These are phyloP conservation scores for Pichia eremophila DNA, from an alignment of 805 yeast genomes.

Conservation along the genomic window DNA sequence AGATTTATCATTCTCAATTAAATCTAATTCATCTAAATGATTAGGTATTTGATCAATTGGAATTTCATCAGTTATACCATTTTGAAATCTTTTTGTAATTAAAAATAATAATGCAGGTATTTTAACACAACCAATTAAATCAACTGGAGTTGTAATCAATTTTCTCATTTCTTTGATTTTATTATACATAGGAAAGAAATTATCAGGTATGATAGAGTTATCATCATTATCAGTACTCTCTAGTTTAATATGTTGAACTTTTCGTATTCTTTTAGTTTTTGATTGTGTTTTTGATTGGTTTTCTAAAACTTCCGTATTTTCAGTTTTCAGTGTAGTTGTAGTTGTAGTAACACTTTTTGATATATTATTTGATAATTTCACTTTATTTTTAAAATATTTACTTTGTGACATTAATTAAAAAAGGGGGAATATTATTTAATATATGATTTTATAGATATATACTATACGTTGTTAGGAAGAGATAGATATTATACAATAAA, in stretches of 20 bases:
- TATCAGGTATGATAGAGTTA: slow-evolving; percentile 15
- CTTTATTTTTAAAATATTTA: slow-evolving; percentile 4
- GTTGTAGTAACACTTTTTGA: background rate
- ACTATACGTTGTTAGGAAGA: too few relatives aligned
- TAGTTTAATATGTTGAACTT: slow-evolving; percentile 6
- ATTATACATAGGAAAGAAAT: slow-evolving; percentile 49
- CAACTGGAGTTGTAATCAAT: slow-evolving; percentile 72
- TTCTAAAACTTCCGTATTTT: slow-evolving; percentile 2
- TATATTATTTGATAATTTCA: background rate
- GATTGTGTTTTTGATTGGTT: background rate
- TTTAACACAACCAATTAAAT: slow-evolving; percentile 74
- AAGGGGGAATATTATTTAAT: background rate
- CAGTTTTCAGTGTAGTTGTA: background rate
- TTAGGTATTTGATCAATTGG: slow-evolving; percentile 2
- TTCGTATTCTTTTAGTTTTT: slow-evolving; percentile 1
- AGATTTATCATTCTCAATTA: slow-evolving; percentile 5
- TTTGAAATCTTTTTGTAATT: slow-evolving; percentile 11
- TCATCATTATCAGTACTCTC: background rate
- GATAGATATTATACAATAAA: background rate
- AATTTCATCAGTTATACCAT: slow-evolving; percentile 3
- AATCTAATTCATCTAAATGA: background rate
- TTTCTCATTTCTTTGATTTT: slow-evolving; percentile 59
- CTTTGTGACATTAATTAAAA: slow-evolving; percentile 8
- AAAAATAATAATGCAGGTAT: slow-evolving; percentile 37
- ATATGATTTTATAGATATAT: too few relatives aligned